Evolutionary conservation across 2,329 filamentous ascomycete species (phyloP), one percentile per base, ranked within the genome.

Genomic region (Sclerotinia sclerotiorum): DNA sequence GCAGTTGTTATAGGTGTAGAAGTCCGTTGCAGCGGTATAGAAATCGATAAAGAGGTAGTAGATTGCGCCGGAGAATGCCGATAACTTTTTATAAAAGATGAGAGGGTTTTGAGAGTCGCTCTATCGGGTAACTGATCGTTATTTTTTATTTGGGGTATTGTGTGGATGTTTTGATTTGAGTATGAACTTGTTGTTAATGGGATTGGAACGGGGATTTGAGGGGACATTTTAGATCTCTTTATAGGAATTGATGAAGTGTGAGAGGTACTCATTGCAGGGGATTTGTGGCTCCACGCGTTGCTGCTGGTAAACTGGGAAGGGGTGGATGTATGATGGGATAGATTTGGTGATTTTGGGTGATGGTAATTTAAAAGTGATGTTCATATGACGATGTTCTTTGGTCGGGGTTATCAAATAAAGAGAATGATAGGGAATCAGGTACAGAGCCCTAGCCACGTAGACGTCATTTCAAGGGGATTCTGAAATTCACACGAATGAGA

Each of bases 1-100:
- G n/a, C n/a, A n/a, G n/a, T n/a, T 51, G 49, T 27, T 27, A 32
- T 13, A 8, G 6, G n/a, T 6, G 39, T 29, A 15, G 46, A 8
- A 21, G 46, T 24, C 5, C 19, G 10, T 35, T 54, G 39, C 48
- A 11, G 19, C 32, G 42, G 11, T 67, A 44, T 19, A 5, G 39
- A 42, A 17, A 42, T 42, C 10, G 39, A 29, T 17, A 32, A 48
- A 0, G 39, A 55, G 44, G 51, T 58, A 0, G 13, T 65, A 11
- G 39, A 46, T 51, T 35, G 57, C 39, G 35, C 42, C 1, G 49
- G 35, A 10, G 44, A 42, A 5, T 29, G 8, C 11, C 29, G 15
- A n/a, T 62, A 63, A 1, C n/a, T 46, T 32, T 62, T 62, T 19
- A 67, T 67, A n/a, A 67, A 67, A 2, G 65, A 67, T 32, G 65